Conservation (phyloP, 2,329 filamentous ascomycete genomes). For the Camillea tinctor region DNA sequence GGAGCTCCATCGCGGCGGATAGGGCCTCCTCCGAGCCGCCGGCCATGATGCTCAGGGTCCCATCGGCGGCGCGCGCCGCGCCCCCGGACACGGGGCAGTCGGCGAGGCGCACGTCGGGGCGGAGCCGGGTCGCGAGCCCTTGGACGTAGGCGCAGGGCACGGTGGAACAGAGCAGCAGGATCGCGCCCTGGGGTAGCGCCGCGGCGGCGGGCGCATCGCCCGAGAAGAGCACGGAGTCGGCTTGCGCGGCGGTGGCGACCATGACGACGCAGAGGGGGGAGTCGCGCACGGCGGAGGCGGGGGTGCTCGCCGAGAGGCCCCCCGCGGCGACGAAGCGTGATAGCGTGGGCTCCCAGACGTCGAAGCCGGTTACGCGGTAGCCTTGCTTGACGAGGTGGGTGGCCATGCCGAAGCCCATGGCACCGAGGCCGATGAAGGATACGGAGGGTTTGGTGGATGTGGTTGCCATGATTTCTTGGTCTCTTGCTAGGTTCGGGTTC, state of each 20-base stretch:
- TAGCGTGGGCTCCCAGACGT: slow-evolving; percentile 66
- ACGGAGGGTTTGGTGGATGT: slow-evolving; percentile 39
- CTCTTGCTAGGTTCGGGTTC: too few species aligned
- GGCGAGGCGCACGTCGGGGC: slow-evolving; percentile 65
- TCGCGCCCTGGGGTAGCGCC: slow-evolving; percentile 54
- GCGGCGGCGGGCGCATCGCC: slow-evolving; percentile 48
- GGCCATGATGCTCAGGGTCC: slow-evolving; percentile 75
- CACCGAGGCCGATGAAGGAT: slow-evolving; percentile 73
- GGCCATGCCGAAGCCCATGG: slow-evolving; percentile 83
- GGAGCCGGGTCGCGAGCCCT: slow-evolving; percentile 56
- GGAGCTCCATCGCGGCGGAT: slow-evolving; percentile 47
- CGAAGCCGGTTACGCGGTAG: slow-evolving; percentile 68
- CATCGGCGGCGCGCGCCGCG: slow-evolving; percentile 64
- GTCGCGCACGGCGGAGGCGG: slow-evolving; percentile 58
- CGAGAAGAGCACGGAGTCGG: slow-evolving; percentile 63
- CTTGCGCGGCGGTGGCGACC: slow-evolving; percentile 72
- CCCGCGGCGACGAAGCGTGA: slow-evolving; percentile 64
- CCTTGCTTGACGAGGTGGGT: slow-evolving; percentile 67
- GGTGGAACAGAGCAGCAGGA: slow-evolving; percentile 68
- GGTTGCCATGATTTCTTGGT: slow-evolving; percentile 27
- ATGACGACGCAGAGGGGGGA: slow-evolving; percentile 67
- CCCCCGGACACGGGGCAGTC: slow-evolving; percentile 74
- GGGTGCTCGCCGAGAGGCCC: slow-evolving; percentile 57
- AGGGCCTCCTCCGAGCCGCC: slow-evolving; percentile 57
- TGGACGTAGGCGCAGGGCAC: slow-evolving; percentile 66